Evolutionary conservation across 768 basidiomycete species (phyloP), one percentile per base, ranked within the genome.

Genomic region (Antrodiella citrinella): DNA sequence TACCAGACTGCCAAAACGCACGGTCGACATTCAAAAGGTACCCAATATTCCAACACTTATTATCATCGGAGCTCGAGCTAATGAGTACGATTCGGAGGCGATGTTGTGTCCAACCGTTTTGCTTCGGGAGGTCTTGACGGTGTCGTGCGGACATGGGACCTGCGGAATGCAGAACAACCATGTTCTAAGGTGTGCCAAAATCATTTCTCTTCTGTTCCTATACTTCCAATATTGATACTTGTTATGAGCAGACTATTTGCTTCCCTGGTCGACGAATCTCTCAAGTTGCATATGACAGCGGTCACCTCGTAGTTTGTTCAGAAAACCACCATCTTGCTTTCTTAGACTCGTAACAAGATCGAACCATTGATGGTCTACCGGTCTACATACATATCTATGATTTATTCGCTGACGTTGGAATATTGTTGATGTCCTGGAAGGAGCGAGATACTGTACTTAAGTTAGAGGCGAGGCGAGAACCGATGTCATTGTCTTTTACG

Each of bases 11-110:
- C 52, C 4, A 68, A 68, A 26, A 59, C 62, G 15, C 72, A 72
- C 19, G 75, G 76, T 18, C 63, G 73, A 46, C 76, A 62, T 43
- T 65, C 69, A 45, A 75, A 71, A 72, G 77, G 77, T 69, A 40
- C 45, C 61, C 57, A 10, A 11, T n/a, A 24, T n/a, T n/a, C n/a
- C n/a, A n/a, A n/a, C n/a, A n/a, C n/a, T n/a, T 24, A 44, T 23
- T 20, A 13, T 18, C 9, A 26, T 23, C 15, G 39, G 21, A 20
- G 45, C 18, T 20, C n/a, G n/a, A n/a, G n/a, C n/a, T n/a, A n/a
- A n/a, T n/a, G n/a, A n/a, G n/a, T n/a, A n/a, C n/a, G n/a, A n/a
- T n/a, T n/a, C n/a, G 13, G 48, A 62, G 55, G 64, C 45, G 56
- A 42, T 21, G 22, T 57, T 12, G 38, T 57, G 9, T 23, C 22